A percentile compares a stretch with the other conserved stretches of the same genome.
Conservation (phyloP, 2,329 filamentous ascomycete genomes). For the Hypoxylon sp. region DNA sequence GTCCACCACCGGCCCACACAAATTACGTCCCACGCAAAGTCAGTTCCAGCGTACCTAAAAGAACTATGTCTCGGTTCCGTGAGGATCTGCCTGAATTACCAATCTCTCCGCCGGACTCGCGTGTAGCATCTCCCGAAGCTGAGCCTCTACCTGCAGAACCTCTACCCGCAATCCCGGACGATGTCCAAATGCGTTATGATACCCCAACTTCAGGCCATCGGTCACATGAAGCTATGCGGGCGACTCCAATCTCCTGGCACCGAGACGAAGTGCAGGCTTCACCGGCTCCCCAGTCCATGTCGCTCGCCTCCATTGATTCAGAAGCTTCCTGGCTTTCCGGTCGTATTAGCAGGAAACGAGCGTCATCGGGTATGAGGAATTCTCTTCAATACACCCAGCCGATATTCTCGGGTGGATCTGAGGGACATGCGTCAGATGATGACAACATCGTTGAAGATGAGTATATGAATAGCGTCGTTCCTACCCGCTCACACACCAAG, state of each 20-base stretch:
- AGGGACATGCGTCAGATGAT: slow-evolving; percentile 62
- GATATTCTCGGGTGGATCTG: slow-evolving; percentile 68
- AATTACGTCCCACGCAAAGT: slow-evolving; percentile 55
- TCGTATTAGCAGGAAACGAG: slow-evolving; percentile 66
- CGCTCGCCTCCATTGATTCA: slow-evolving; percentile 92
- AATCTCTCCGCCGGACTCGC: slow-evolving; percentile 86
- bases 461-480: slow-evolving; percentile 73
- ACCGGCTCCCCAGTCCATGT: slow-evolving; percentile 80
- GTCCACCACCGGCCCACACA: slow-evolving; percentile 56
- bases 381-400: slow-evolving; percentile 55
- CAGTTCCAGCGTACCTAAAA: slow-evolving; percentile 72
- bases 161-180: slow-evolving; percentile 55
- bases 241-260: slow-evolving; percentile 63
- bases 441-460: slow-evolving; percentile 83
- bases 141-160: slow-evolving; percentile 57
- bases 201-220: slow-evolving; percentile 64
- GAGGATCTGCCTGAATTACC: slow-evolving; percentile 92
- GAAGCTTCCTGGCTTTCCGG: slow-evolving; percentile 97
- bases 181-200: slow-evolving; percentile 60
- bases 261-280: slow-evolving; percentile 63
- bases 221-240: slow-evolving; percentile 59
- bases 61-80: slow-evolving; percentile 90
- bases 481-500: slow-evolving; percentile 54
- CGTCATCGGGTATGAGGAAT: slow-evolving; percentile 62
- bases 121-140: slow-evolving; percentile 82